phyloP scores from a whole-genome alignment of 768 basidiomycete species.

The Amanita jacksonii region DNA sequence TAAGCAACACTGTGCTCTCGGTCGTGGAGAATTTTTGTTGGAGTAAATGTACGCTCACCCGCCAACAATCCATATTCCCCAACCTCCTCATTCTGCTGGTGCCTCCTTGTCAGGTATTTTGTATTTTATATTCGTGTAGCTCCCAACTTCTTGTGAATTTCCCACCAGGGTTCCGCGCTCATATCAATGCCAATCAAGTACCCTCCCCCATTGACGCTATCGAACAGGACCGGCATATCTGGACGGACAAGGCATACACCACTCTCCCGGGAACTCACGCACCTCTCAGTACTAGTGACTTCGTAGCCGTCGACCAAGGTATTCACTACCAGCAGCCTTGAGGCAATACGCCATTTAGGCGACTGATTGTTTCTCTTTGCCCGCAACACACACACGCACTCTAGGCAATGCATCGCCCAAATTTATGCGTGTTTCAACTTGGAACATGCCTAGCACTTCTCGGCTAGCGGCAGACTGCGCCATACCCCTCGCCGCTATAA shows the following conservation, averaged over 20 bases:
- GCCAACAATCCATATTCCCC: slow-evolving; percentile 4
- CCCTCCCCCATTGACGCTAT: slow-evolving; percentile 83
- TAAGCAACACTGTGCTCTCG: too few relatives aligned
- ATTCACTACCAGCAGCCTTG: not conserved
- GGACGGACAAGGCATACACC: slow-evolving; percentile 63
- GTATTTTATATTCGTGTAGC: not conserved
- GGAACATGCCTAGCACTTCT: slow-evolving; percentile 76
- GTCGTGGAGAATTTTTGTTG: not conserved
- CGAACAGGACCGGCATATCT: slow-evolving; percentile 69
- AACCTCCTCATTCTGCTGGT: slow-evolving; percentile 10
- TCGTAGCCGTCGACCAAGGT: slow-evolving; percentile 85
- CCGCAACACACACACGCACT: not conserved
- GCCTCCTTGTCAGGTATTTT: slow-evolving; percentile 3
- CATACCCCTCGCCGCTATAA: slow-evolving; percentile 74
- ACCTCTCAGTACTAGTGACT: slow-evolving; percentile 84
- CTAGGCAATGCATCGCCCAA: slow-evolving; percentile 85
- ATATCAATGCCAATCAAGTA: slow-evolving; percentile 82
- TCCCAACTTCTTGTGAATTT: slow-evolving; percentile 4
- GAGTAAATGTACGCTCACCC: slow-evolving; percentile 7
- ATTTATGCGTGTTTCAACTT: slow-evolving; percentile 82
- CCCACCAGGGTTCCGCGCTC: slow-evolving; percentile 57
- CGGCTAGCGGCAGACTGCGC: slow-evolving; percentile 73
- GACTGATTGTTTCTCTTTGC: not conserved
- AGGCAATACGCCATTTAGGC: too few relatives aligned
- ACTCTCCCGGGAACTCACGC: slow-evolving; percentile 48